Evolutionary conservation across 2,329 filamentous ascomycete species (phyloP), one percentile per base, ranked within the genome.

Genomic region (Pezicula carpinea): DNA sequence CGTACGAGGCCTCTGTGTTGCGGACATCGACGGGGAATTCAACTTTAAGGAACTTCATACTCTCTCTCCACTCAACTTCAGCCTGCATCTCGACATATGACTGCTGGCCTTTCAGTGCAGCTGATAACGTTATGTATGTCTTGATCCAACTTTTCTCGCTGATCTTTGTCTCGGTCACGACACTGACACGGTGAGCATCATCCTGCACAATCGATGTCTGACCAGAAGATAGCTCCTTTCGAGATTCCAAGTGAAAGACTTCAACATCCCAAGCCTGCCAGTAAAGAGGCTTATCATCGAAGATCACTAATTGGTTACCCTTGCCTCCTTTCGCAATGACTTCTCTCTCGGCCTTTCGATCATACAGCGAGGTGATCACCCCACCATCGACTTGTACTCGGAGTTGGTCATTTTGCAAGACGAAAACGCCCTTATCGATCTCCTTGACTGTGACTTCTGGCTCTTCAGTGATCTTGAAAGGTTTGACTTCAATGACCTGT

Each of bases 251-350:
- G 60, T 99, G 93, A 70, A 85, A 99, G 22, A 97, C 91, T 67
- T 99, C 93, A 5, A 97, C 92, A 65, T 99, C 92, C 91, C 92
- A 96, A 3, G 90, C 91, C 69, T 96, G 89, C 91, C 90, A 97
- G 72, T 95, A 96, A 19, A 96, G 77, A 18, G 91, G 91, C 69
- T 97, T 96, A 69, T 99, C 93, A 62, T 99, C 93, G 60, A 95
- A 97, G 19, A 97, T 82, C 54, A 97, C 91, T 43, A 93, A 81
- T 63, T 96, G 90, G 56, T 95, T 96, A 19, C 86, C 91, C 64
- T 91, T 91, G 19, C 79, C 78, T 32, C 79, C 82, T 56, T 78
- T 70, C 3, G 88, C 77, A 41, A 99, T 79, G 17, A 95, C 69
- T 64, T 99, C 90, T 43, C 92, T 83, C 21, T 85, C 74, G 8